Conservation (phyloP, 441 rosid genomes). For the Hypseocharis bilobata region DNA sequence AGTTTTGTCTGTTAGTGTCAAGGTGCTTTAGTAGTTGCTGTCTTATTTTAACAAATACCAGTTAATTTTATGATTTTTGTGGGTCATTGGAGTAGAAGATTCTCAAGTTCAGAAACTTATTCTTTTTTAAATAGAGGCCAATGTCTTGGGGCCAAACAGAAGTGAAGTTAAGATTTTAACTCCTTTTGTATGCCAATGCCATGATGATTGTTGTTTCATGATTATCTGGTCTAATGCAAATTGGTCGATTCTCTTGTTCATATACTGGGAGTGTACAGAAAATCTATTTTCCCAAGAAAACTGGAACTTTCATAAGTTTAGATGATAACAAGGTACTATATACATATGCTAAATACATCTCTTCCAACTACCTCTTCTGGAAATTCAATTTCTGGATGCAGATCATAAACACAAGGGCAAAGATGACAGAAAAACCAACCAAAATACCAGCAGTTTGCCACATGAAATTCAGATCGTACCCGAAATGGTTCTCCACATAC, state of each 20-base stretch:
- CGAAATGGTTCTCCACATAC: conserved; percentile 41
- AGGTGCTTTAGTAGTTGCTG: not conserved
- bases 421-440: conserved; percentile 52
- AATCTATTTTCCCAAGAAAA: too few species aligned
- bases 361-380: conserved; percentile 37
- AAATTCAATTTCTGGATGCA: conserved; percentile 64
- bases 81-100: not conserved
- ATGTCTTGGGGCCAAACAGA: too few species aligned
- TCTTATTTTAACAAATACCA: too few species aligned
- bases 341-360: too few species aligned
- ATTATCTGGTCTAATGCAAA: too few species aligned
- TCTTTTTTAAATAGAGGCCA: not conserved
- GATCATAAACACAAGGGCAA: conserved; percentile 58
- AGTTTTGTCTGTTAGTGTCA: not conserved
- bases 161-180: not conserved
- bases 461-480: conserved; percentile 55
- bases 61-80: not conserved
- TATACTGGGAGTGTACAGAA: too few species aligned
- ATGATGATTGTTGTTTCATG: too few species aligned
- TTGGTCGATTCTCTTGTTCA: too few species aligned
- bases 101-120: not conserved
- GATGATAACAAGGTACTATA: too few species aligned
- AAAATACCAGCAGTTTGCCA: conserved; percentile 59
- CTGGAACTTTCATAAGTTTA: too few species aligned
- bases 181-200: too few species aligned